These are phyloP conservation scores for Yamadazyma conglobata DNA, from an alignment of 1,139 yeast genomes.

Conservation along the genomic window DNA sequence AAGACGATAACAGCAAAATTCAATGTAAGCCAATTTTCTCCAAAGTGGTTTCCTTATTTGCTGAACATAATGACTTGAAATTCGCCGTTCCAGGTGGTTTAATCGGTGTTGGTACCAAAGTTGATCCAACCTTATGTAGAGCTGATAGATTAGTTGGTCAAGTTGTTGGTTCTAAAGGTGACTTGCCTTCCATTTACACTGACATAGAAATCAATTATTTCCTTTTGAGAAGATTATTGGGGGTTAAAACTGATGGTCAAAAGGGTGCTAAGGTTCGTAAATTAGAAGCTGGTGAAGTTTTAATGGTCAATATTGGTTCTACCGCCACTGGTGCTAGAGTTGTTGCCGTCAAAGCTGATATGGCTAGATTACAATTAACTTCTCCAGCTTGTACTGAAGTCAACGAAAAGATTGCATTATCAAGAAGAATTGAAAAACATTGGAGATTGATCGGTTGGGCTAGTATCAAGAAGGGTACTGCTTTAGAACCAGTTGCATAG, in stretches of 20 bases:
- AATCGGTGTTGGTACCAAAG: conserved; percentile 99
- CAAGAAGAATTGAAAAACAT: conserved; percentile 98
- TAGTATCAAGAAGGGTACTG: conserved; percentile 92
- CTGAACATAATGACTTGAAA: conserved; percentile 95
- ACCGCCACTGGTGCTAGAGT: conserved; percentile 99
- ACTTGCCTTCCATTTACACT: conserved; percentile 91
- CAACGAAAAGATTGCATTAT: conserved; percentile 95
- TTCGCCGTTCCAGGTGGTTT: conserved; percentile 99
- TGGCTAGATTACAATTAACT: conserved; percentile 96
- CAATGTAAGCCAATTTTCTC: conserved; percentile 97
- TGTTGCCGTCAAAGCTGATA: conserved; percentile 96
- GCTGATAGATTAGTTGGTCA: conserved; percentile 99
- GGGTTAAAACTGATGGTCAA: conserved; percentile 98
- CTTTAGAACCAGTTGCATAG: conserved; percentile 64
- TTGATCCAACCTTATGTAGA: conserved; percentile 94
- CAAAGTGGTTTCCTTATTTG: conserved; percentile 87
- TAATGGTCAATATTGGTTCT: conserved; percentile 98
- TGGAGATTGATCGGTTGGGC: conserved; percentile 99
- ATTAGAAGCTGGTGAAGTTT: conserved; percentile 88
- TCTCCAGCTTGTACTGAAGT: conserved; percentile 99
- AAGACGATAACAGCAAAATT: conserved; percentile 87
- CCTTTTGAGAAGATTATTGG: conserved; percentile 91
- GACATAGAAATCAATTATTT: conserved; percentile 97
- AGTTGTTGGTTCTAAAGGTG: conserved; percentile 96
- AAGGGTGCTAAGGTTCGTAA: conserved; percentile 92